Percentiles rank a stretch among this genome's conserved stretches.
Evolutionary conservation across 805 yeast species (phyloP).

Genomic region (Blastobotrys muscicola): DNA sequence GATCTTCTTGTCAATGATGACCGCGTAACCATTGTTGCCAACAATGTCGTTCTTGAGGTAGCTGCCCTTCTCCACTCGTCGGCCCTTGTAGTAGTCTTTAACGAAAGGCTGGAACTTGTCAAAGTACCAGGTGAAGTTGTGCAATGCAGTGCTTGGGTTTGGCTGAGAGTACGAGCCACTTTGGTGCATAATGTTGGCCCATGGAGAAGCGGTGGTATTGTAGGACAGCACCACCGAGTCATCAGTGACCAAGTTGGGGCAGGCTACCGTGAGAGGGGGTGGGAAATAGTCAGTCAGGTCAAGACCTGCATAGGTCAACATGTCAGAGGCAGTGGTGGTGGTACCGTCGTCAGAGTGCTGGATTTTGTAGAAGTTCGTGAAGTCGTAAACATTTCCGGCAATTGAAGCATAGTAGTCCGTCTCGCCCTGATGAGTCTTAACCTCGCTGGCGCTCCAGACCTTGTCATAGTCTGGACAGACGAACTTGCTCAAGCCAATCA

Average conservation of each 20-base stretch:
- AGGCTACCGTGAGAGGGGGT: slow-evolving; percentile 32
- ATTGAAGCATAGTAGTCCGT: slow-evolving; percentile 31
- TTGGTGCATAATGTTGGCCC: slow-evolving; percentile 22
- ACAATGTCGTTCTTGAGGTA: slow-evolving; percentile 6
- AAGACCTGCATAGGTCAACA: slow-evolving; percentile 32
- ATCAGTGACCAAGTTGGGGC: slow-evolving; percentile 31
- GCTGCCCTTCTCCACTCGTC: slow-evolving; percentile 21
- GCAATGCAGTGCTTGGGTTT: slow-evolving; percentile 24
- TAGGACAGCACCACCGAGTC: slow-evolving; percentile 19
- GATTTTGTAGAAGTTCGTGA: slow-evolving; percentile 30
- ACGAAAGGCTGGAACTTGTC: slow-evolving; percentile 28
- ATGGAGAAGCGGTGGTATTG: slow-evolving; percentile 24
- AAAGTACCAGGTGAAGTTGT: slow-evolving; percentile 29
- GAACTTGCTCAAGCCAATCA: slow-evolving; percentile 32
- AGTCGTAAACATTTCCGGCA: slow-evolving; percentile 33
- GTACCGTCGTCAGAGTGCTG: slow-evolving; percentile 34
- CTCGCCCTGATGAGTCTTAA: slow-evolving; percentile 29
- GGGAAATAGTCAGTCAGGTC: slow-evolving; percentile 33
- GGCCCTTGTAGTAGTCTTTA: slow-evolving; percentile 29
- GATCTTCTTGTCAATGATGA: slow-evolving; percentile 26
- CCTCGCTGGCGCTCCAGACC: slow-evolving; percentile 31
- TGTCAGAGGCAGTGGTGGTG: slow-evolving; percentile 23
- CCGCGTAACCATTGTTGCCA: slow-evolving; percentile 21
- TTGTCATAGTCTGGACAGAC: slow-evolving; percentile 34
- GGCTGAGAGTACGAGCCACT: slow-evolving; percentile 26